These are phyloP conservation scores for Juglanconis oblonga DNA, from an alignment of 2,329 filamentous ascomycete species.

Conservation along the genomic window DNA sequence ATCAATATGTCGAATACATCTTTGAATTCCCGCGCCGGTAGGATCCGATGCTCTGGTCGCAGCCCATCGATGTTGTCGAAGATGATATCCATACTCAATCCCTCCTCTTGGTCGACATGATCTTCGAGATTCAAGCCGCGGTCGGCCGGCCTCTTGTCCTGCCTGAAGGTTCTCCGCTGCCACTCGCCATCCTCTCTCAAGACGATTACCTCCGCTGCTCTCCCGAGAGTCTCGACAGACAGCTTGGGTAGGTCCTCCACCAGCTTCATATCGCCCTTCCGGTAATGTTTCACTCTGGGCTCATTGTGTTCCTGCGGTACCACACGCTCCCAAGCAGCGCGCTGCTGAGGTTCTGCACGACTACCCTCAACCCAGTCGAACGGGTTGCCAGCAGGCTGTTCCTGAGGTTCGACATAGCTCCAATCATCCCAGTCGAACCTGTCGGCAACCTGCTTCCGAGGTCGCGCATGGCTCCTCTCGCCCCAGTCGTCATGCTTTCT, in stretches of 20 bases:
- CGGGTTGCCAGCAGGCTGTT: not conserved
- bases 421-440: not conserved
- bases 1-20: conserved; percentile 36
- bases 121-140: conserved; percentile 3
- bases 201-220: conserved; percentile 44
- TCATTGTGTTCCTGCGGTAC: not conserved
- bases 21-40: conserved; percentile 40
- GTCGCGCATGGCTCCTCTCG: not conserved
- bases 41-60: conserved; percentile 38
- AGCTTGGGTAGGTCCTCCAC: conserved; percentile 21
- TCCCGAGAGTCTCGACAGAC: conserved; percentile 33
- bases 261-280: conserved; percentile 13
- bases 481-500: not conserved
- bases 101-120: conserved; percentile 21
- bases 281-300: conserved; percentile 8
- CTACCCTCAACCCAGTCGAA: too few species aligned
- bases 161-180: conserved; percentile 3
- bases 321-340: not conserved
- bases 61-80: conserved; percentile 47
- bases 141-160: not conserved
- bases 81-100: conserved; percentile 32
- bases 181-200: conserved; percentile 35
- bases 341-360: too few species aligned
- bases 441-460: not conserved
- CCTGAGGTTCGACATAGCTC: not conserved